Evolutionary conservation across 208 protist genomes (phyloP).

Genomic region (Strigomonas culicis): DNA sequence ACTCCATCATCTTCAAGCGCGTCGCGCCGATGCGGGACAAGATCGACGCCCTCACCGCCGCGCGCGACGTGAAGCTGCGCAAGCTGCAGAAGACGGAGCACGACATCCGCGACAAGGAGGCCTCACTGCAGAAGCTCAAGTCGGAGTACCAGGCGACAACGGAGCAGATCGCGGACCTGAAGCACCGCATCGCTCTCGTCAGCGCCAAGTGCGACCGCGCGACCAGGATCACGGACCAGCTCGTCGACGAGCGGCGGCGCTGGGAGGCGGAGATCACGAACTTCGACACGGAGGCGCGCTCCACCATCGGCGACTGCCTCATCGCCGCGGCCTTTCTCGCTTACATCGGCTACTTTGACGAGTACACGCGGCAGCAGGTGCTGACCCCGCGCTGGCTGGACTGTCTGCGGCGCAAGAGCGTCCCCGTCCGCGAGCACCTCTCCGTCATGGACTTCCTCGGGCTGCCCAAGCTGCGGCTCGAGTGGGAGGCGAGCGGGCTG

Average conservation of each 20-base stretch:
- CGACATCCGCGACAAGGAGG: constrained; percentile 88
- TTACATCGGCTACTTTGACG: constrained; percentile 99
- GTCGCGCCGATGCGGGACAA: constrained; percentile 94
- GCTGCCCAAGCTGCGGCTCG: constrained; percentile 86
- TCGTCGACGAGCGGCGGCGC: constrained; percentile 92
- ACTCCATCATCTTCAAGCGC: constrained; percentile 88
- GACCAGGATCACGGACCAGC: constrained; percentile 85
- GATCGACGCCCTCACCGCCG: constrained; percentile 86
- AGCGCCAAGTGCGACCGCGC: constrained; percentile 91
- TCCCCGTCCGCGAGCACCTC: constrained; percentile 81
- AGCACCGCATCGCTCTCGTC: constrained; percentile 82
- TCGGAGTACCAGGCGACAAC: constrained; percentile 95
- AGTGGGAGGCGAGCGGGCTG: constrained; percentile 94
- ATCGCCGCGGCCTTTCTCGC: constrained; percentile 95
- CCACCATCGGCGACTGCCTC: constrained; percentile 95
- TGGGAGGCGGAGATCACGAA: constrained; percentile 91
- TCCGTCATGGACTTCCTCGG: constrained; percentile 92
- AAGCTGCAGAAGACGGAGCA: constrained; percentile 55
- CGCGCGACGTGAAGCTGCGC: constrained; percentile 49
- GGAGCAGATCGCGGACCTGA: constrained; percentile 88
- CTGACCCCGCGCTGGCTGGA: constrained; percentile 88
- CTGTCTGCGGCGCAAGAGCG: constrained; percentile 46
- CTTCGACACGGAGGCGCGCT: constrained; percentile 88
- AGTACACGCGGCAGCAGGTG: constrained; percentile 82
- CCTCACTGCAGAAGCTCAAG: constrained; percentile 85